A percentile compares a stretch with the other conserved stretches of the same genome.
Conservation (phyloP, 257 asterid species). For the Solanum appendiculatum region DNA sequence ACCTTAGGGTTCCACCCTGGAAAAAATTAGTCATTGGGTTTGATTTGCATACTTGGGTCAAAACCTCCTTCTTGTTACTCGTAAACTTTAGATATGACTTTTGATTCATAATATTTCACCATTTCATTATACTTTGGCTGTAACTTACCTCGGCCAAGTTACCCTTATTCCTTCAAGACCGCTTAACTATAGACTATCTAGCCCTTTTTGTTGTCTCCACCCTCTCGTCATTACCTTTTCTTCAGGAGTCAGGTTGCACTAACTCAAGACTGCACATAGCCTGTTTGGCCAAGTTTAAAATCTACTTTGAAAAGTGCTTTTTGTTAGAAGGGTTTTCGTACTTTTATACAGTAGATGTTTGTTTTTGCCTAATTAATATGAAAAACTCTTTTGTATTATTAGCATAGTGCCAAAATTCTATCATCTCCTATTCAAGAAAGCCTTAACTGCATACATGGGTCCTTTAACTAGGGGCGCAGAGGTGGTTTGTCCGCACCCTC, state of each 20-base stretch:
- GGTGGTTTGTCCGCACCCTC: not conserved
- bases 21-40: not conserved
- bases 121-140: not conserved
- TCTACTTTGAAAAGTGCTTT: not conserved
- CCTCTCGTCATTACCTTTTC: not conserved
- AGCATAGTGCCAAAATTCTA: not conserved
- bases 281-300: not conserved
- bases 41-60: not conserved
- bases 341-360: not conserved
- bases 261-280: not conserved
- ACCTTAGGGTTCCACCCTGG: not conserved
- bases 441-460: not conserved
- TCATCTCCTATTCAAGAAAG: not conserved
- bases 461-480: not conserved
- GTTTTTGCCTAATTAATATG: not conserved
- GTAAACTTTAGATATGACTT: not conserved
- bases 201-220: not conserved
- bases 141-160: not conserved
- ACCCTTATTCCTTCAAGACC: not conserved
- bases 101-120: not conserved
- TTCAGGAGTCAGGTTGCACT: not conserved
- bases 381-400: not conserved
- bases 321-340: not conserved
- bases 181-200: not conserved
- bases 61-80: not conserved